Evolutionary conservation across 2,329 filamentous ascomycete species (phyloP), one percentile per base, ranked within the genome.

Genomic region (Pestalotiopsis fici): DNA sequence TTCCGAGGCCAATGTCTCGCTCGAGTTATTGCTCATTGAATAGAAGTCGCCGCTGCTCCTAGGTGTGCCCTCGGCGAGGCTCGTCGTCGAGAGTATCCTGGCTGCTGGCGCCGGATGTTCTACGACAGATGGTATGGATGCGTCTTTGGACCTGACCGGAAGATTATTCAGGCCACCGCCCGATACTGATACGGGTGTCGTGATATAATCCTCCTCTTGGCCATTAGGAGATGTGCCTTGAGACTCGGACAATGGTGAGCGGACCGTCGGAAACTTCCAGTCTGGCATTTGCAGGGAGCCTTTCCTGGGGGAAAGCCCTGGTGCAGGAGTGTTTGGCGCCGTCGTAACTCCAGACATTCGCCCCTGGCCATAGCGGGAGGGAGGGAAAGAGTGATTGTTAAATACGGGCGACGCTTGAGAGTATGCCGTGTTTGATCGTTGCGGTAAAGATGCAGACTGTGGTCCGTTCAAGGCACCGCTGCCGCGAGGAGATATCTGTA

Each of bases 11-110:
- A 98, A 78, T 3, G 96, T 99, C 78, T 99, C 96, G 18, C 92
- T 93, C 6, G 96, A 98, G 75, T 97, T 92, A 77, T 98, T 98
- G 82, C 95, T 98, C 77, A 95, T 82, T 1, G 95, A 95, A 78
- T 97, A 98, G 74, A 98, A 97, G 75, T 99, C 96, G 65, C 92
- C 93, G 77, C 96, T 99, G 71, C 93, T 97, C 73, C 96, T 87
- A 27, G 94, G 94, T 31, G 95, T 98, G 4, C 88, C 91, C 65
- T 88, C 89, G 68, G 88, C 88, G 71, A 92, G 84, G 73, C 93
- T 97, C 18, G 91, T 91, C 37, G 92, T 91, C 3, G 94, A 93
- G 65, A 97, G 84, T 64, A 97, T 89, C 63, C 91, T 85, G 4
- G 91, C 87, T 21, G 89, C 85, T 1, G 90, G 88, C 27, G 85